These are phyloP conservation scores for Microdochium trichocladiopsis DNA, from an alignment of 2,329 filamentous ascomycete species.

Conservation along the genomic window DNA sequence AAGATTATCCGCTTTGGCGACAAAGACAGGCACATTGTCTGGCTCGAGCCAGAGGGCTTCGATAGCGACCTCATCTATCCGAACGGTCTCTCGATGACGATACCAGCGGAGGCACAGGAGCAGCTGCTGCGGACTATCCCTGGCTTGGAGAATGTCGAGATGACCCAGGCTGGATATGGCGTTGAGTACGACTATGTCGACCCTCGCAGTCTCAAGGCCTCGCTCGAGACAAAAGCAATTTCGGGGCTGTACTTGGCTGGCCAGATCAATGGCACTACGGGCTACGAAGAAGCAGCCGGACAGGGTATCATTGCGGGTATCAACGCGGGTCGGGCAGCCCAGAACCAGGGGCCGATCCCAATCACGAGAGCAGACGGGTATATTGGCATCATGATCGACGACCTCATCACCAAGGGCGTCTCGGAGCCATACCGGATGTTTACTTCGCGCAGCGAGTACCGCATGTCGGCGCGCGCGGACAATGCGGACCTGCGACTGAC, in stretches of 20 bases:
- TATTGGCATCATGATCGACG: conserved; percentile 98
- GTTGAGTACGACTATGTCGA: conserved; percentile 99
- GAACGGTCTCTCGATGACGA: conserved; percentile 95
- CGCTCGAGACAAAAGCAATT: conserved; percentile 90
- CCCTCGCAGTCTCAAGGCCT: conserved; percentile 78
- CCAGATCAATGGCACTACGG: conserved; percentile 97
- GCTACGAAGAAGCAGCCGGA: conserved; percentile 94
- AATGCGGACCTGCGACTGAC: conserved; percentile 90
- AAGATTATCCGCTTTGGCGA: conserved; percentile 85
- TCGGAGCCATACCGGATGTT: conserved; percentile 99
- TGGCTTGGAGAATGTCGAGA: conserved; percentile 82
- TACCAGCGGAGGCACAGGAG: conserved; percentile 81
- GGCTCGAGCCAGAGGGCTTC: conserved; percentile 96
- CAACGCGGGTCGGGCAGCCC: conserved; percentile 80
- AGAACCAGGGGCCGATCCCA: conserved; percentile 55
- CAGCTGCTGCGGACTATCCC: conserved; percentile 76
- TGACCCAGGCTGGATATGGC: conserved; percentile 93
- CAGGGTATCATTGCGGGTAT: conserved; percentile 90
- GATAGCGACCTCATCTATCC: conserved; percentile 87
- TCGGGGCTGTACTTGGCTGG: conserved; percentile 84
- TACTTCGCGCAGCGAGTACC: conserved; percentile 90
- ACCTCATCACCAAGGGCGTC: conserved; percentile 93
- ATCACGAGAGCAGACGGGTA: conserved; percentile 84
- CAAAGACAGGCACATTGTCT: conserved; percentile 79
- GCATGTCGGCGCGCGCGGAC: conserved; percentile 85